phyloP scores from a whole-genome alignment of 768 basidiomycete genomes.

The Phylloporus arenicola region DNA sequence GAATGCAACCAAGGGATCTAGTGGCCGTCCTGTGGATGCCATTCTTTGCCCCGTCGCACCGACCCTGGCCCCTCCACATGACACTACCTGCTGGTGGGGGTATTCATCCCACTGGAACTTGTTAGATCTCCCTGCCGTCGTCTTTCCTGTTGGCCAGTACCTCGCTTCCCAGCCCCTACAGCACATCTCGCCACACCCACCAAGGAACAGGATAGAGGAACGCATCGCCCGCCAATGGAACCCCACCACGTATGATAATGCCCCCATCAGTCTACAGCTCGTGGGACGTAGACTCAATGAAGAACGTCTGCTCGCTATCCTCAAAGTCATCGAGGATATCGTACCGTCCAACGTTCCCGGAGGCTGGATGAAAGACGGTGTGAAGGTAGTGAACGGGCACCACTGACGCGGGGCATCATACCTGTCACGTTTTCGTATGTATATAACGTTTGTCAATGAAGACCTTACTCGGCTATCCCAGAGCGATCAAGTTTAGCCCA shows the following conservation, averaged over 20 bases:
- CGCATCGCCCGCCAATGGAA: slow-evolving; percentile 38
- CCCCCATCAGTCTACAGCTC: slow-evolving; percentile 44
- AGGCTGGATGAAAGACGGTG: neutral
- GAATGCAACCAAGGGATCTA: slow-evolving; percentile 34
- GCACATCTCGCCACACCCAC: slow-evolving; percentile 11
- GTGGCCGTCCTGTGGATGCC: slow-evolving; percentile 44
- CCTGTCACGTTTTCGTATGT: slow-evolving; percentile 2
- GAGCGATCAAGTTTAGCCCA: neutral
- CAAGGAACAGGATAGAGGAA: slow-evolving; percentile 35
- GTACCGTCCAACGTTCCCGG: slow-evolving; percentile 16
- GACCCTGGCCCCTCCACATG: slow-evolving; percentile 45
- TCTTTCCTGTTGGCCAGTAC: slow-evolving; percentile 42
- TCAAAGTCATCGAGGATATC: slow-evolving; percentile 35
- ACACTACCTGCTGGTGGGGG: slow-evolving; percentile 39
- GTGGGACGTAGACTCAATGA: slow-evolving; percentile 48
- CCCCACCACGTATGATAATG: slow-evolving; percentile 37
- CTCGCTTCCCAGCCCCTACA: slow-evolving; percentile 19
- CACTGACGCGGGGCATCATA: neutral
- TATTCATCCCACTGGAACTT: slow-evolving; percentile 52
- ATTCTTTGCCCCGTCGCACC: slow-evolving; percentile 44
- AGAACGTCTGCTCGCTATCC: slow-evolving; percentile 42
- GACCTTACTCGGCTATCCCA: slow-evolving; percentile 7
- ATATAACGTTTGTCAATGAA: slow-evolving; percentile 1
- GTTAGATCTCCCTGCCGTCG: slow-evolving; percentile 43
- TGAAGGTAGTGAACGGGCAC: slow-evolving; percentile 12